A percentile compares a stretch with the other conserved stretches of the same genome.
Evolutionary conservation across 2,329 filamentous ascomycete species (phyloP).

Genomic region (Pseudogymnoascus sp.): DNA sequence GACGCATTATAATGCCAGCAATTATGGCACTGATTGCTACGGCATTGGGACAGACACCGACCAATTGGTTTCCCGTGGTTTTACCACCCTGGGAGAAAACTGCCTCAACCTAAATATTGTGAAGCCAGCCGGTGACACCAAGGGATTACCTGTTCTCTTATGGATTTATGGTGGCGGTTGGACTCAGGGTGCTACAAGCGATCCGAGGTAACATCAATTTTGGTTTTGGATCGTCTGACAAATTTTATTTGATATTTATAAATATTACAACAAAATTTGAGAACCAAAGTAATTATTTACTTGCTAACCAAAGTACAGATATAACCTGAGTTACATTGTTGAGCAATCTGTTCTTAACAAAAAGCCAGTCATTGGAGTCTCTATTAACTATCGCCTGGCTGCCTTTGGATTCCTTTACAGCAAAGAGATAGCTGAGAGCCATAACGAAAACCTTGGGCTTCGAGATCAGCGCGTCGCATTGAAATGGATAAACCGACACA

Average conservation of each 20-base stretch:
- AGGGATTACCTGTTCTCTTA: conserved; percentile 40
- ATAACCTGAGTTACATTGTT: conserved; percentile 53
- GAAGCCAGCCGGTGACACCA: conserved; percentile 37
- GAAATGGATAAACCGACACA: conserved; percentile 52
- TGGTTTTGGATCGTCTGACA: conserved; percentile 43
- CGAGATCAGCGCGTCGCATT: conserved; percentile 52
- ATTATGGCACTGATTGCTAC: background rate
- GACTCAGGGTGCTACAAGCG: conserved; percentile 13
- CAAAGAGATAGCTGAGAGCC: conserved; percentile 41
- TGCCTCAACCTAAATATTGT: conserved; percentile 50
- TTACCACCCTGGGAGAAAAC: conserved; percentile 33
- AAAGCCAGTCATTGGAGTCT: conserved; percentile 38
- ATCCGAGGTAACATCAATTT: conserved; percentile 14
- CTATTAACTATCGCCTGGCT: conserved; percentile 55
- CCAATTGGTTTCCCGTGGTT: background rate
- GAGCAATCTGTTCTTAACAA: conserved; percentile 32
- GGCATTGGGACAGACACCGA: background rate
- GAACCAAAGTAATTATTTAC: background rate
- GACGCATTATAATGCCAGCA: background rate
- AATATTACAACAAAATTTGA: background rate
- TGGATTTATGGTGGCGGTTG: conserved; percentile 41
- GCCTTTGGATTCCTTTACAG: conserved; percentile 61
- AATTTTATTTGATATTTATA: background rate
- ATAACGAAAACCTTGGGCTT: conserved; percentile 54
- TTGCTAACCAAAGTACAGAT: conserved; percentile 39